phyloP scores from a whole-genome alignment of 176 grass and related monocot genomes.

The Carex pumila region DNA sequence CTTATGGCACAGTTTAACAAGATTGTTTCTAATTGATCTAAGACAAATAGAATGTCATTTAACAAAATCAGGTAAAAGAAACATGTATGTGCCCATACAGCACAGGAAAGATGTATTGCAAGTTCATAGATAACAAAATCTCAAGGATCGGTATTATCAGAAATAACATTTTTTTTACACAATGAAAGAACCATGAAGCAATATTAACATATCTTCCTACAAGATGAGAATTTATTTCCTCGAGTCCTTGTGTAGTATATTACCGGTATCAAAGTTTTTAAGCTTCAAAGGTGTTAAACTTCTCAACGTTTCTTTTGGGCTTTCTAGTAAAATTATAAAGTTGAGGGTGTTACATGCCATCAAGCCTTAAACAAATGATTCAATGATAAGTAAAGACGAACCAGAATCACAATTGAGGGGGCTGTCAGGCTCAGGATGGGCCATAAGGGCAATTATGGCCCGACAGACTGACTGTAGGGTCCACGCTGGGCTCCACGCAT shows the following conservation, averaged over 20 bases:
- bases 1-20: neutral
- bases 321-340: neutral
- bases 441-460: constrained; percentile 97
- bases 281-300: neutral
- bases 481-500: constrained; percentile 99
- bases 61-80: neutral
- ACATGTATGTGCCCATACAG: neutral
- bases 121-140: neutral
- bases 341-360: neutral
- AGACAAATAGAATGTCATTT: neutral
- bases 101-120: neutral
- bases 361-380: constrained; percentile 1
- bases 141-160: neutral
- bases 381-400: constrained; percentile 26
- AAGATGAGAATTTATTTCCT: neutral
- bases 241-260: neutral
- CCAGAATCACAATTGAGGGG: constrained; percentile 99
- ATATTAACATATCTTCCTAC: neutral
- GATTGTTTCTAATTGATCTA: neutral
- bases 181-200: neutral
- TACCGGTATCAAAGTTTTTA: neutral
- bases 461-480: constrained; percentile 96
- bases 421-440: constrained; percentile 92
- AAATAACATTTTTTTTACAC: neutral
- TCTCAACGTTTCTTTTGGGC: neutral